These are phyloP conservation scores for Pestalotiopsis sp. DNA, from an alignment of 2,329 filamentous ascomycete genomes.

Conservation along the genomic window DNA sequence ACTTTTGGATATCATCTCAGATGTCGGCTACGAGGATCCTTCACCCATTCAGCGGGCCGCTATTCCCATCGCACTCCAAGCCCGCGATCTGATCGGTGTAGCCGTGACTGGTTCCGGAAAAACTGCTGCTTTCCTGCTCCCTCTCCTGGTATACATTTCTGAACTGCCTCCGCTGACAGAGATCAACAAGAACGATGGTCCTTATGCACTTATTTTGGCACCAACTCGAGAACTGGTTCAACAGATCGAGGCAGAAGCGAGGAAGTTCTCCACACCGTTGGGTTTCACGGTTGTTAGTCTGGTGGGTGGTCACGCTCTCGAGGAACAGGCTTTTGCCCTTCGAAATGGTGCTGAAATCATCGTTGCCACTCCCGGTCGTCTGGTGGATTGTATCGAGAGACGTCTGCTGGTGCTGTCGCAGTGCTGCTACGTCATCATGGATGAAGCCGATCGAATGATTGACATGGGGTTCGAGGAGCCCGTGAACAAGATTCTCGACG, in stretches of 20 bases:
- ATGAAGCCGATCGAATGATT: slow-evolving; percentile 99
- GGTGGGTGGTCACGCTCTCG: slow-evolving; percentile 93
- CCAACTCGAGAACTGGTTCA: slow-evolving; percentile 97
- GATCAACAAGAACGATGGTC: slow-evolving; percentile 87
- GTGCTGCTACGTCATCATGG: slow-evolving; percentile 99
- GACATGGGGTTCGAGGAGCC: slow-evolving; percentile 97
- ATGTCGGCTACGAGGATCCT: slow-evolving; percentile 89
- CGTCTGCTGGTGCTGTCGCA: slow-evolving; percentile 90
- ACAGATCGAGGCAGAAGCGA: slow-evolving; percentile 93
- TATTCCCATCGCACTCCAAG: slow-evolving; percentile 91
- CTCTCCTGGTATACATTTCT: slow-evolving; percentile 91
- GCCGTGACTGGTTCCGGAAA: slow-evolving; percentile 98
- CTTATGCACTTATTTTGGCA: slow-evolving; percentile 95
- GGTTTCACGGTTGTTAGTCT: slow-evolving; percentile 96
- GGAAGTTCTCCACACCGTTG: slow-evolving; percentile 86
- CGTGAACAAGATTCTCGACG: slow-evolving; percentile 95
- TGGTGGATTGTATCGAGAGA: slow-evolving; percentile 95
- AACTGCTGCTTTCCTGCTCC: slow-evolving; percentile 92
- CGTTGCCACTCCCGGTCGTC: slow-evolving; percentile 95
- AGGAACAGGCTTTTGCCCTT: slow-evolving; percentile 89
- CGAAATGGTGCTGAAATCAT: slow-evolving; percentile 95
- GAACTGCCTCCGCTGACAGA: slow-evolving; percentile 85
- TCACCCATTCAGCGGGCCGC: slow-evolving; percentile 90
- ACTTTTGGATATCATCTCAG: slow-evolving; percentile 78
- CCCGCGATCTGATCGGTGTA: slow-evolving; percentile 95